A percentile compares a stretch with the other conserved stretches of the same genome.
Conservation (phyloP, 768 basidiomycete genomes). For the Phanerochaete carnosa region DNA sequence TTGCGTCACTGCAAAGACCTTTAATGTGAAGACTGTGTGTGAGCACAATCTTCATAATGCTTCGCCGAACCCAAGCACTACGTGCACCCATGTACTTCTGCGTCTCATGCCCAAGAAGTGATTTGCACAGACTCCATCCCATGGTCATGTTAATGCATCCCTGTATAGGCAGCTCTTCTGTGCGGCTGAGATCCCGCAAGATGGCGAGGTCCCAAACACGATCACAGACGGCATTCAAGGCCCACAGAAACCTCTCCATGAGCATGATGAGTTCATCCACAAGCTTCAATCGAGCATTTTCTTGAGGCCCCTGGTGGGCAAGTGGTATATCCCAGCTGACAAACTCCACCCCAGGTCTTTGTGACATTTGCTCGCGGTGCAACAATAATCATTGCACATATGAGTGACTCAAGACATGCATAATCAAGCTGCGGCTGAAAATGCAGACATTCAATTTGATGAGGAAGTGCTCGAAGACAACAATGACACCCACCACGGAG, state of each 20-base stretch:
- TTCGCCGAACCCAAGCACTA: no score
- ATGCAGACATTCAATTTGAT: background rate
- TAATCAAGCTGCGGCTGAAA: background rate
- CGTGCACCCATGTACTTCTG: no score
- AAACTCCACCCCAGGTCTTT: background rate
- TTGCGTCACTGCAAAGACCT: no score
- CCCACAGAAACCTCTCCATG: constrained; percentile 18
- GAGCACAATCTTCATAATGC: no score
- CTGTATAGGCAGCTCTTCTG: no score
- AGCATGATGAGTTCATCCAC: constrained; percentile 24
- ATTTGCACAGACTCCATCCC: no score
- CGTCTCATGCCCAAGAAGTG: no score
- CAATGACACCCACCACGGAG: no score
- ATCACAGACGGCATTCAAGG: constrained; percentile 17
- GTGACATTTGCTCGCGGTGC: no score
- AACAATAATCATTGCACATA: background rate
- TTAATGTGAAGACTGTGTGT: no score
- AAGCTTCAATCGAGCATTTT: constrained; percentile 15
- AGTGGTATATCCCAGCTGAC: background rate
- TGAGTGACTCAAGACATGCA: background rate
- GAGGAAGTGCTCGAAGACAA: background rate
- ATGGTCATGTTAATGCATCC: no score
- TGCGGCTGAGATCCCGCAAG: no score
- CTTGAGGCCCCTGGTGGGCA: constrained; percentile 5
- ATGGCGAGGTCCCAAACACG: constrained; percentile 17